Percentiles rank a stretch among this genome's conserved stretches.
Conservation (phyloP, 805 yeast species). For the Myxozyma geophila region DNA sequence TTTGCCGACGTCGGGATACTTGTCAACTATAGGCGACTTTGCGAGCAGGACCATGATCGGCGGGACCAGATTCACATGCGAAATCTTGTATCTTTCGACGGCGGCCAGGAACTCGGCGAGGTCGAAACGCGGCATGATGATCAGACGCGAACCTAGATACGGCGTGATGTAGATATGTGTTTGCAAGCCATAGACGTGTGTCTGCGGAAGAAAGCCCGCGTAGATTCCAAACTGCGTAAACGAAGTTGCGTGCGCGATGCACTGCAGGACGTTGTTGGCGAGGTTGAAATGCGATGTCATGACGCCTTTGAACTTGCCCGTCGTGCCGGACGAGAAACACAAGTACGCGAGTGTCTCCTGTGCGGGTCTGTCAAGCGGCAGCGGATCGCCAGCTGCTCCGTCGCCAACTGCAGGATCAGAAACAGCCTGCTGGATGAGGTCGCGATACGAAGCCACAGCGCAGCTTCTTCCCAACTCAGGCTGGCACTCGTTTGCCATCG, state of each 20-base stretch:
- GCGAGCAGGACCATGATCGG: conserved; percentile 54
- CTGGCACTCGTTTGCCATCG: conserved; percentile 10
- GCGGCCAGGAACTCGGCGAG: conserved; percentile 42
- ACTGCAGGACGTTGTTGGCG: conserved; percentile 44
- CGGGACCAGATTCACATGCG: conserved; percentile 50
- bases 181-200: conserved; percentile 45
- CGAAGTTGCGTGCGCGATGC: conserved; percentile 17
- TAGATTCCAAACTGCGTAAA: conserved; percentile 38
- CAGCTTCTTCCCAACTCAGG: neutral
- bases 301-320: conserved; percentile 82
- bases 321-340: conserved; percentile 44
- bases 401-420: conserved; percentile 2
- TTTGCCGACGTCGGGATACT: conserved; percentile 43
- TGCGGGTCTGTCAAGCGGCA: conserved; percentile 14
- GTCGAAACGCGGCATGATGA: conserved; percentile 42
- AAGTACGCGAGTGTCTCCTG: conserved; percentile 39
- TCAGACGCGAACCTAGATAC: conserved; percentile 29
- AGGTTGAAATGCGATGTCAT: conserved; percentile 63
- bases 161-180: conserved; percentile 40
- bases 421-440: conserved; percentile 7
- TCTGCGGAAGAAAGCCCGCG: conserved; percentile 46
- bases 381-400: conserved; percentile 18
- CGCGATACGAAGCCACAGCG: neutral
- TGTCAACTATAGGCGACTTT: conserved; percentile 50
- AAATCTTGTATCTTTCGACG: conserved; percentile 44